These are phyloP conservation scores for Aurantiochytrium sp. DNA, from an alignment of 108 stramenopile species.

Conservation along the genomic window DNA sequence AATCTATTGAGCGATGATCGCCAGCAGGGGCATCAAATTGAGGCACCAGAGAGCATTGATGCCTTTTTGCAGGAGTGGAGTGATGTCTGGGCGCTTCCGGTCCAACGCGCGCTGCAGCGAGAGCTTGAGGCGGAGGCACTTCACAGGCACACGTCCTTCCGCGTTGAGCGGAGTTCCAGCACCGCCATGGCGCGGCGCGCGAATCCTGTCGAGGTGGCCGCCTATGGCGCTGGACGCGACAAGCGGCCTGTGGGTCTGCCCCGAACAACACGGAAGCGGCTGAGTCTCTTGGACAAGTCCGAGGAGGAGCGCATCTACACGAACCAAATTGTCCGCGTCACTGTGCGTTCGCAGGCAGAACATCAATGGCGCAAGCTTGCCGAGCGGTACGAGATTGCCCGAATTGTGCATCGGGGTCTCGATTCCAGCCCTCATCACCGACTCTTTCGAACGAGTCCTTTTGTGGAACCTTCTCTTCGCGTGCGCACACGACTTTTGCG, in stretches of 20 bases:
- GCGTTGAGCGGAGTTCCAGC: background rate
- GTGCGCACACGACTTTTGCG: background rate
- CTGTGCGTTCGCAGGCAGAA: background rate
- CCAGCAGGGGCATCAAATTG: background rate
- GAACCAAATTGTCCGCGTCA: background rate
- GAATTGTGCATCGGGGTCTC: background rate
- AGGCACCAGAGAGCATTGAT: background rate
- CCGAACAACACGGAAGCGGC: background rate
- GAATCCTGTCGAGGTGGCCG: background rate
- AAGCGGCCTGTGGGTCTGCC: background rate
- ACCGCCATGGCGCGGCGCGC: slow-evolving; percentile 5
- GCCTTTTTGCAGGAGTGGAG: background rate
- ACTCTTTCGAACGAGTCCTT: background rate
- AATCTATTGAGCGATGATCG: background rate
- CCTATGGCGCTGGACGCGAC: background rate
- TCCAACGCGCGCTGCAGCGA: background rate
- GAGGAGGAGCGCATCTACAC: background rate
- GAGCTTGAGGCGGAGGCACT: background rate
- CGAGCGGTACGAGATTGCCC: background rate
- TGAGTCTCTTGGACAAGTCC: background rate
- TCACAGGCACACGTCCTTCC: background rate
- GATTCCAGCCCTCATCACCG: background rate
- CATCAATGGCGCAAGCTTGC: background rate
- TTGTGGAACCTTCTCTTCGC: background rate
- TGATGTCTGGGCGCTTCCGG: background rate